Conservation (phyloP, 129 eudicot species). For the Tanacetum coccineum region DNA sequence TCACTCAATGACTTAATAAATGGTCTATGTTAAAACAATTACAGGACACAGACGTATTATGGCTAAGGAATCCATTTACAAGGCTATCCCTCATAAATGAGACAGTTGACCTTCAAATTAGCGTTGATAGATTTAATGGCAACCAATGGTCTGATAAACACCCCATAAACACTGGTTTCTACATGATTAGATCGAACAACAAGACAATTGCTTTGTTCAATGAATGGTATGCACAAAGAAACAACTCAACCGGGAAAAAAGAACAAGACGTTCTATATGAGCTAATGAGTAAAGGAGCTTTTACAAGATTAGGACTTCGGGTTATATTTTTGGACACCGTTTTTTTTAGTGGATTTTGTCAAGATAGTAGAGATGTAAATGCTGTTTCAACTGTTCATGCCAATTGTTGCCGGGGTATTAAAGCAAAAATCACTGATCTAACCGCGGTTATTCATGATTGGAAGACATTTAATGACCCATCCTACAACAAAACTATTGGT, state of each 20-base stretch:
- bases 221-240: conserved; percentile 45
- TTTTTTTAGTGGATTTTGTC: conserved; percentile 58
- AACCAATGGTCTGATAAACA: conserved; percentile 32
- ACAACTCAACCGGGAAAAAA: conserved; percentile 43
- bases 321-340: conserved; percentile 44
- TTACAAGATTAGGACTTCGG: conserved; percentile 30
- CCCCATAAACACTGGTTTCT: conserved; percentile 69
- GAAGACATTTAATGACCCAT: conserved; percentile 20
- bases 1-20: neutral
- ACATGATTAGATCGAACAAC: conserved; percentile 55
- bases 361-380: conserved; percentile 29
- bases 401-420: conserved; percentile 54
- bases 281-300: conserved; percentile 24
- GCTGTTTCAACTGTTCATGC: conserved; percentile 60
- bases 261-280: conserved; percentile 63
- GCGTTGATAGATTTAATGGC: conserved; percentile 53
- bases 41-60: conserved; percentile 40
- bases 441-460: conserved; percentile 38
- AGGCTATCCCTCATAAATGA: neutral
- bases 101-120: conserved; percentile 45
- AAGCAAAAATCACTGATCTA: conserved; percentile 49
- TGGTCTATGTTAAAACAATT: neutral
- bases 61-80: too few species aligned
- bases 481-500: conserved; percentile 18
- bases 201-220: conserved; percentile 51